Evolutionary conservation across 306 rosid species (phyloP).

Genomic region (Trifolium subterraneum): DNA sequence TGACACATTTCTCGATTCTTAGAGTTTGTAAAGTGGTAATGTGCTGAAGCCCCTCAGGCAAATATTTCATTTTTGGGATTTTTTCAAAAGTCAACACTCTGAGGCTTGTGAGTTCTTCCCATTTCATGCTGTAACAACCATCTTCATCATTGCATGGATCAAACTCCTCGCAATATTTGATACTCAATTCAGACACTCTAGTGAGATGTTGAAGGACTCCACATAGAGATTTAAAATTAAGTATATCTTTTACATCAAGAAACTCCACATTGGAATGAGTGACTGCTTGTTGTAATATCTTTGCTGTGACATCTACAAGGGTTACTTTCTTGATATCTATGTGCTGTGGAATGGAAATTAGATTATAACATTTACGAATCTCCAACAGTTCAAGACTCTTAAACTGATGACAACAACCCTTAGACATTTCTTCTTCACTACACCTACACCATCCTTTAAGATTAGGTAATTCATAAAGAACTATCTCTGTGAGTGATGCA

Average conservation of each 20-base stretch:
- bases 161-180: rapidly evolving
- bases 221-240: background rate
- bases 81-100: rapidly evolving
- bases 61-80: constrained; percentile 13
- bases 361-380: background rate
- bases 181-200: background rate
- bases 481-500: background rate
- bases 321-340: background rate
- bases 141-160: constrained; percentile 17
- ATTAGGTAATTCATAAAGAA: rapidly evolving
- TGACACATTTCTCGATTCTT: rapidly evolving
- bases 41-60: constrained; percentile 13
- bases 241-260: rapidly evolving
- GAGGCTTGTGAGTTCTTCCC: background rate
- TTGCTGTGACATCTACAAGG: background rate
- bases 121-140: constrained; percentile 17
- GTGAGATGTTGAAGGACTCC: constrained; percentile 13
- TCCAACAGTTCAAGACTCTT: rapidly evolving
- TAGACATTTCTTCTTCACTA: background rate
- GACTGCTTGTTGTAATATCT: background rate
- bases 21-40: constrained; percentile 3
- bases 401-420: background rate
- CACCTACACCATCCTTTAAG: constrained; percentile 22
- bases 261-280: background rate
- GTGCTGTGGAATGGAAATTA: constrained; percentile 4